Evolutionary conservation across 2,329 filamentous ascomycete genomes (phyloP).

Genomic region (Penicillium janthinellum): DNA sequence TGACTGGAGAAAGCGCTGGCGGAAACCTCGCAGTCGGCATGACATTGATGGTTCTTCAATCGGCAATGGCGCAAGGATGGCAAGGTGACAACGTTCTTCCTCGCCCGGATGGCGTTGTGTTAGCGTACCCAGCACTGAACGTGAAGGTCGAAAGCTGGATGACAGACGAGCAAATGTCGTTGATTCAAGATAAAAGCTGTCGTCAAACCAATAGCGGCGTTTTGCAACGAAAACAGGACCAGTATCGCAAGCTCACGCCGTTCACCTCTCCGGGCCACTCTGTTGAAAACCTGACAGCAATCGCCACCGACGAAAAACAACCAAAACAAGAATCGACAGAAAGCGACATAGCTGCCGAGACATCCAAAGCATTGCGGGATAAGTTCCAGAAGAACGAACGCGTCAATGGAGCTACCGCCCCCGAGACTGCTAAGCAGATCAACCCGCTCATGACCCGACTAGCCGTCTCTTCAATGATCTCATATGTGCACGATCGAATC

Average conservation of each 20-base stretch:
- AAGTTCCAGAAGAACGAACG: slow-evolving; percentile 34
- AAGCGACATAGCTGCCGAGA: slow-evolving; percentile 29
- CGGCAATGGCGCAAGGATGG: slow-evolving; percentile 60
- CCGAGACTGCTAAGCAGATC: slow-evolving; percentile 43
- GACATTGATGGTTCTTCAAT: slow-evolving; percentile 86
- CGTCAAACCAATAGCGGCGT: slow-evolving; percentile 78
- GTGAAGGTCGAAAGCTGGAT: slow-evolving; percentile 99
- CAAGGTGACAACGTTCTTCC: slow-evolving; percentile 65
- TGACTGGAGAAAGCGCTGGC: slow-evolving; percentile 80
- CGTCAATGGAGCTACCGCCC: slow-evolving; percentile 40
- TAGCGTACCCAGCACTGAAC: slow-evolving; percentile 88
- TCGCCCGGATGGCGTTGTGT: slow-evolving; percentile 74
- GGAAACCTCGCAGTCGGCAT: slow-evolving; percentile 79
- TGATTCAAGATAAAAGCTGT: slow-evolving; percentile 81
- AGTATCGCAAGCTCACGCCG: slow-evolving; percentile 79
- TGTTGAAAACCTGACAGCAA: slow-evolving; percentile 59
- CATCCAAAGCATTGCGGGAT: slow-evolving; percentile 29
- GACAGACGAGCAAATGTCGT: slow-evolving; percentile 94
- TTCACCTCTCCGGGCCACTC: slow-evolving; percentile 76
- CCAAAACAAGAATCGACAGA: slow-evolving; percentile 13
- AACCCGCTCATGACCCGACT: slow-evolving; percentile 74
- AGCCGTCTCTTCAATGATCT: slow-evolving; percentile 95
- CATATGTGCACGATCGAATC: slow-evolving; percentile 94
- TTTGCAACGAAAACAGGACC: slow-evolving; percentile 79
- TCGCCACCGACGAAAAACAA: slow-evolving; percentile 21